These are phyloP conservation scores for Corchorus capsularis DNA, from an alignment of 345 rosid genomes.

Conservation along the genomic window DNA sequence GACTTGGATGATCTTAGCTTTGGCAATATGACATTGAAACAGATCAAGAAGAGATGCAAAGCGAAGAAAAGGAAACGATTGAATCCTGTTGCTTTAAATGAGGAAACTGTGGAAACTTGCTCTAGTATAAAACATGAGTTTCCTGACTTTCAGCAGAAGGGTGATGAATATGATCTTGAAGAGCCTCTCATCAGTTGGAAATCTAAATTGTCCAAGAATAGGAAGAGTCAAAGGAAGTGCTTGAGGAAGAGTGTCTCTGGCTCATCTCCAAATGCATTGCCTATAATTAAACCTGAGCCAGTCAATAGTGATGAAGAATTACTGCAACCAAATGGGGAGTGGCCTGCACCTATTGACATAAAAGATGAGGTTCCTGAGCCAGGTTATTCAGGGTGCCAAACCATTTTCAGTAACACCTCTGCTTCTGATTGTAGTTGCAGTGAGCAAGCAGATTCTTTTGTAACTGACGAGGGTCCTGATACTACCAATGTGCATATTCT, in stretches of 20 bases:
- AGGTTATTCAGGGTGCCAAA: slow-evolving; percentile 34
- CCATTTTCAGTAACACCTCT: slow-evolving; percentile 13
- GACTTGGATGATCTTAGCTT: slow-evolving; percentile 36
- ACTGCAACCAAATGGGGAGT: slow-evolving; percentile 23
- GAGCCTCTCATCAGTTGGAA: slow-evolving; percentile 58
- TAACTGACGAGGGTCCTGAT: slow-evolving; percentile 23
- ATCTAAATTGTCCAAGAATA: slow-evolving; percentile 43
- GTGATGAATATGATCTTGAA: slow-evolving; percentile 47
- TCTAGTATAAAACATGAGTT: slow-evolving; percentile 26
- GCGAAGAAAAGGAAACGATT: slow-evolving; percentile 56
- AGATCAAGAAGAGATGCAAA: slow-evolving; percentile 51
- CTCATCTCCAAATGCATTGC: slow-evolving; percentile 25
- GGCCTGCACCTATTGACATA: slow-evolving; percentile 27
- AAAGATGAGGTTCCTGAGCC: slow-evolving; percentile 47
- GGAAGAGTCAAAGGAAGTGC: slow-evolving; percentile 38
- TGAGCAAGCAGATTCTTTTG: slow-evolving; percentile 26
- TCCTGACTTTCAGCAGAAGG: slow-evolving; percentile 20
- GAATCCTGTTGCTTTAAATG: slow-evolving; percentile 7
- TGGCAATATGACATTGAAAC: slow-evolving; percentile 50
- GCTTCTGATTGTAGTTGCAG: slow-evolving; percentile 26
- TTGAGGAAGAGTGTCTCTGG: slow-evolving; percentile 20
- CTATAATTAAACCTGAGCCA: slow-evolving; percentile 24
- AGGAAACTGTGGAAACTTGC: slow-evolving; percentile 23
- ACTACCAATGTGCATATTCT: slow-evolving; percentile 16
- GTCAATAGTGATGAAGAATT: slow-evolving; percentile 11